Evolutionary conservation across 2,329 filamentous ascomycete species (phyloP).

Genomic region (Ustulina deusta): DNA sequence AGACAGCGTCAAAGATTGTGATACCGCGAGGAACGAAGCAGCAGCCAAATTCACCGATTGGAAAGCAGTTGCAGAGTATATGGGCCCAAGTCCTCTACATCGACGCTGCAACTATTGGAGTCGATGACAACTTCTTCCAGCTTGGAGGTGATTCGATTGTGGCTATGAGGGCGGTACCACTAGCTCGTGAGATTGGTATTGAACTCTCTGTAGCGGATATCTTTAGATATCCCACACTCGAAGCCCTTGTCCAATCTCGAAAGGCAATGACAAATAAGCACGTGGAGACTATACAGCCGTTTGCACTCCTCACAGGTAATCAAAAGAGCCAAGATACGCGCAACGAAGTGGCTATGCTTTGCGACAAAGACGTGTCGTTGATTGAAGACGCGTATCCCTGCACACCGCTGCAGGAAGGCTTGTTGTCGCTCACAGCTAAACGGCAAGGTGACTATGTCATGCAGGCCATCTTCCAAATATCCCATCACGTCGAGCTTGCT

Average conservation of each 20-base stretch:
- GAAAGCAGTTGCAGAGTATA: slow-evolving; percentile 7
- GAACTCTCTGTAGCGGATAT: slow-evolving; percentile 4
- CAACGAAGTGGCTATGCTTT: neutral
- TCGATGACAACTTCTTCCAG: slow-evolving; percentile 23
- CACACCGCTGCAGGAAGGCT: slow-evolving; percentile 2
- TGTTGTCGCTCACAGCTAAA: slow-evolving; percentile 4
- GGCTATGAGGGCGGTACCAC: slow-evolving; percentile 15
- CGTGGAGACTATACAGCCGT: neutral
- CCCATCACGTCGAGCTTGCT: neutral
- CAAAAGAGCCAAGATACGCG: neutral
- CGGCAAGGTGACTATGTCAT: slow-evolving; percentile 4
- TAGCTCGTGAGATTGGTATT: slow-evolving; percentile 1
- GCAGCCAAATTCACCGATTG: neutral
- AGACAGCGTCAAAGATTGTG: neutral
- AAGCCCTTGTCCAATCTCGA: neutral
- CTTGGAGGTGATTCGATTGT: slow-evolving; percentile 26
- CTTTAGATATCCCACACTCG: slow-evolving; percentile 5
- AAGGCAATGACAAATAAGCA: slow-evolving; percentile 1
- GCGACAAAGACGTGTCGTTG: neutral
- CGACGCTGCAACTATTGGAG: neutral
- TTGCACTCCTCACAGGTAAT: neutral
- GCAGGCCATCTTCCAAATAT: slow-evolving; percentile 5
- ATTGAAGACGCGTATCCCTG: slow-evolving; percentile 4
- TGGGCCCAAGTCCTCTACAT: slow-evolving; percentile 17
- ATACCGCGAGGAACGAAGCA: neutral